phyloP scores from a whole-genome alignment of 2,329 filamentous ascomycete genomes.

The Westerdykella ornata region DNA sequence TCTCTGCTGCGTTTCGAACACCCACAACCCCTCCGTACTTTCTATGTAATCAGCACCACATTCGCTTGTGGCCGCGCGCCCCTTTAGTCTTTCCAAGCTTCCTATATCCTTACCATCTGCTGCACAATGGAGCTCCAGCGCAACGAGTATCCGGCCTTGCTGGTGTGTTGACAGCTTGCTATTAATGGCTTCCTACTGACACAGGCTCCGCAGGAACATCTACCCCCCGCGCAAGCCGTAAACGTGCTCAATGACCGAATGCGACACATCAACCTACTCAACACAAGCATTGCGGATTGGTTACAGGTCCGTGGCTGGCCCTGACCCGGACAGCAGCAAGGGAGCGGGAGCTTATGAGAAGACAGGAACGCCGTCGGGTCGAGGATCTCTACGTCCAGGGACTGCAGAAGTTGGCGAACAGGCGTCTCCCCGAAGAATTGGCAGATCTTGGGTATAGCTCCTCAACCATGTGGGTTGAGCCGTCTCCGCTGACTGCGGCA shows the following conservation, averaged over 20 bases:
- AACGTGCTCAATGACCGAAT: constrained; percentile 78
- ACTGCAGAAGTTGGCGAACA: constrained; percentile 71
- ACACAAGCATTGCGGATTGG: constrained; percentile 92
- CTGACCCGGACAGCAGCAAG: constrained; percentile 1
- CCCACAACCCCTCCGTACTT: constrained; percentile 19
- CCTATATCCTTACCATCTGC: constrained; percentile 7
- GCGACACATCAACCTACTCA: constrained; percentile 77
- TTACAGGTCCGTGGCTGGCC: constrained; percentile 63
- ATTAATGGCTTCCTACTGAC: constrained; percentile 24
- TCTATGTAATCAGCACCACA: constrained; percentile 25
- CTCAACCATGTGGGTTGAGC: not conserved
- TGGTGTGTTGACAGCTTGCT: constrained; percentile 57
- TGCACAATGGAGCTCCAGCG: constrained; percentile 59
- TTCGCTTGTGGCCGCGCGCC: constrained; percentile 24
- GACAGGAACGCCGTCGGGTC: constrained; percentile 80
- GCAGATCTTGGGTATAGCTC: constrained; percentile 77
- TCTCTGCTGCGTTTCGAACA: constrained; percentile 5
- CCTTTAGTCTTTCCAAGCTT: not conserved
- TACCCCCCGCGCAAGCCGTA: constrained; percentile 77
- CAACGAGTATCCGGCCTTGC: constrained; percentile 87
- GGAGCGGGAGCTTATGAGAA: constrained; percentile 19
- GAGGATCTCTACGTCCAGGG: constrained; percentile 84
- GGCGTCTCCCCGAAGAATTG: constrained; percentile 65
- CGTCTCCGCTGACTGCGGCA: constrained; percentile 39
- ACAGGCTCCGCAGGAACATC: constrained; percentile 54